These are phyloP conservation scores for Yamadazyma tumulicola DNA, from an alignment of 805 yeast genomes.

Conservation along the genomic window DNA sequence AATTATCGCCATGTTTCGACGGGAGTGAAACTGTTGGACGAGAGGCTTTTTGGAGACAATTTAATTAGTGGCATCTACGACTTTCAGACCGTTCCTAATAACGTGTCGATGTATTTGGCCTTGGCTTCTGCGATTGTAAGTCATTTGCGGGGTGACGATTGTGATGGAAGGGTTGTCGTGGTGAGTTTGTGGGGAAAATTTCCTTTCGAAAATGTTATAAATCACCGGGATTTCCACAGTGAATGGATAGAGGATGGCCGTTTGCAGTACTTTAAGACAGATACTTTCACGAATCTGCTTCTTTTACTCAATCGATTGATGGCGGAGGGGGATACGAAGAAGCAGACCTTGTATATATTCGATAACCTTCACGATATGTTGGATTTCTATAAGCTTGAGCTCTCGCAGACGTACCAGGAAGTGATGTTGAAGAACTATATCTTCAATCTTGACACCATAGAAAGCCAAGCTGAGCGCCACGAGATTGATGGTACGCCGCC, in stretches of 20 bases:
- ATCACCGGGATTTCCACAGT: slow-evolving; percentile 17
- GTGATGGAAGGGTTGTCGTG: slow-evolving; percentile 20
- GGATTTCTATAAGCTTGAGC: slow-evolving; percentile 32
- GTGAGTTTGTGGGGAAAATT: slow-evolving; percentile 30
- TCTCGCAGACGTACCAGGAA: slow-evolving; percentile 32
- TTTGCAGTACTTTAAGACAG: slow-evolving; percentile 5
- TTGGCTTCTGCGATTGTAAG: slow-evolving; percentile 22
- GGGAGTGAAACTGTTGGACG: slow-evolving; percentile 26
- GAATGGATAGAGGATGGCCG: slow-evolving; percentile 15
- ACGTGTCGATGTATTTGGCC: slow-evolving; percentile 18
- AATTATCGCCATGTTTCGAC: slow-evolving; percentile 25
- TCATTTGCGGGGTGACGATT: slow-evolving; percentile 19
- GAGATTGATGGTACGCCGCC: slow-evolving; percentile 21
- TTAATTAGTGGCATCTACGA: slow-evolving; percentile 30
- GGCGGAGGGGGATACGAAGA: slow-evolving; percentile 1
- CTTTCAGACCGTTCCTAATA: slow-evolving; percentile 35
- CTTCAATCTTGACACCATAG: slow-evolving; percentile 18
- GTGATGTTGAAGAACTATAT: slow-evolving; percentile 29
- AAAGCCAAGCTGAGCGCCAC: slow-evolving; percentile 18
- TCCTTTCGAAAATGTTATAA: slow-evolving; percentile 22
- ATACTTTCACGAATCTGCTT: slow-evolving; percentile 10
- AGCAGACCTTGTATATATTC: slow-evolving; percentile 16
- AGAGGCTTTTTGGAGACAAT: slow-evolving; percentile 14
- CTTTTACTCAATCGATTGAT: slow-evolving; percentile 3
- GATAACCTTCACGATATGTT: slow-evolving; percentile 33